Evolutionary conservation across 2,329 filamentous ascomycete genomes (phyloP).

Genomic region (Colletotrichum aenigma): DNA sequence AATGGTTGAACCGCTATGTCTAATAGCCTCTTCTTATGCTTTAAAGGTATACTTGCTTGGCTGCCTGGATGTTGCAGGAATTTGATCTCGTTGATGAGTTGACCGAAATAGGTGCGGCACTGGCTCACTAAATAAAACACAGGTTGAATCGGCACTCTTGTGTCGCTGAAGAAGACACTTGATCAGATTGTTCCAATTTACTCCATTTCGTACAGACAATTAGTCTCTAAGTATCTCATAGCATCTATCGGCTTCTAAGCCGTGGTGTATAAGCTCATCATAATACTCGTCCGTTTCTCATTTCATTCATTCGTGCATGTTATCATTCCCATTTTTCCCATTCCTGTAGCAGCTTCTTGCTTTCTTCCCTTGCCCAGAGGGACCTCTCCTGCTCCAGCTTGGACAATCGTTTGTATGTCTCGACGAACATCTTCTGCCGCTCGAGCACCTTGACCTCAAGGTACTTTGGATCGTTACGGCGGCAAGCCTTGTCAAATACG

Average conservation of each 20-base stretch:
- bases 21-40: background rate
- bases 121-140: background rate
- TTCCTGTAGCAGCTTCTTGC: constrained; percentile 56
- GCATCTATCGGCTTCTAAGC: background rate
- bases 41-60: background rate
- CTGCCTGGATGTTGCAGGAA: background rate
- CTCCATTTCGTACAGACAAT: background rate
- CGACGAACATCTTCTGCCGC: constrained; percentile 62
- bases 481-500: constrained; percentile 71
- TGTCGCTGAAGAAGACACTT: background rate
- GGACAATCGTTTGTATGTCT: constrained; percentile 60
- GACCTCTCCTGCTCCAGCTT: constrained; percentile 41
- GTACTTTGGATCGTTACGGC: constrained; percentile 68
- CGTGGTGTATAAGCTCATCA: constrained; percentile 6
- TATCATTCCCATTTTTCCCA: constrained; percentile 63
- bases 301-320: constrained; percentile 16
- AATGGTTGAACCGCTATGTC: background rate
- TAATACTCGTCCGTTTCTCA: constrained; percentile 12
- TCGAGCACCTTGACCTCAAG: constrained; percentile 63
- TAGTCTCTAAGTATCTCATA: constrained; percentile 6
- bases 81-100: background rate
- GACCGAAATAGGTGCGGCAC: background rate
- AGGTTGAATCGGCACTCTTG: no score
- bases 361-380: constrained; percentile 45
- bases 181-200: background rate